Evolutionary conservation across 108 stramenopile genomes (phyloP), one percentile per base, ranked within the genome.

Genomic region (Nitzschia sp.): DNA sequence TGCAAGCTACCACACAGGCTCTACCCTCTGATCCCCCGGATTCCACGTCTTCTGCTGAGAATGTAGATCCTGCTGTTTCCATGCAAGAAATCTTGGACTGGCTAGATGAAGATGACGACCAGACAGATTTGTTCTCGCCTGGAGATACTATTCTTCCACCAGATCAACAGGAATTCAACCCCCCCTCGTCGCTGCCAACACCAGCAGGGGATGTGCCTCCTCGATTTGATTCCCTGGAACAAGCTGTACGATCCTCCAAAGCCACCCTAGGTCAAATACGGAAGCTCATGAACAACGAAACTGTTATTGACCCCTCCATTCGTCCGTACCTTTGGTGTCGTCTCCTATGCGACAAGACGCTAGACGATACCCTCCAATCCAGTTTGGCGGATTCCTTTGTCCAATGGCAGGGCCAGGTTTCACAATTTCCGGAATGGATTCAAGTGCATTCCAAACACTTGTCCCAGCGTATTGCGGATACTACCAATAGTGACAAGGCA

Each of bases 11-110:
- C 5, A 17, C 72, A 38, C 14, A 15, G 34, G 38, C n/a, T 8
- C 37, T 20, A 17, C 34, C 17, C 46, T 41, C 29, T 34, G 29
- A 5, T 50, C 7, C 8, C 29, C 8, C 41, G 53, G 8, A 63
- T 41, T 17, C 24, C 25, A 11, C 34, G 48, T 6, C 17, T n/a
- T 14, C 11, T 10, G 24, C 51, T 19, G 7, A 40, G 19, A 34
- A 54, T 42, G 10, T 68, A 41, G 39, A 57, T 10, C 56, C 38
- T 51, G 62, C 70, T 24, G 90, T 85, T 63, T 60, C 69, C 26
- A 85, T 86, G 38, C 80, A 86, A 54, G 87, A 92, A 52, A 81
- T 92, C 65, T 61, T 92, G 25, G 82, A 89, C 37, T 92, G 90
- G 90, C 54, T 92, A 56, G 87, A 89, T 55, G 80, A 89, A 41